These are phyloP conservation scores for Schizonepeta tenuifolia DNA, from an alignment of 257 asterid species.

Conservation along the genomic window DNA sequence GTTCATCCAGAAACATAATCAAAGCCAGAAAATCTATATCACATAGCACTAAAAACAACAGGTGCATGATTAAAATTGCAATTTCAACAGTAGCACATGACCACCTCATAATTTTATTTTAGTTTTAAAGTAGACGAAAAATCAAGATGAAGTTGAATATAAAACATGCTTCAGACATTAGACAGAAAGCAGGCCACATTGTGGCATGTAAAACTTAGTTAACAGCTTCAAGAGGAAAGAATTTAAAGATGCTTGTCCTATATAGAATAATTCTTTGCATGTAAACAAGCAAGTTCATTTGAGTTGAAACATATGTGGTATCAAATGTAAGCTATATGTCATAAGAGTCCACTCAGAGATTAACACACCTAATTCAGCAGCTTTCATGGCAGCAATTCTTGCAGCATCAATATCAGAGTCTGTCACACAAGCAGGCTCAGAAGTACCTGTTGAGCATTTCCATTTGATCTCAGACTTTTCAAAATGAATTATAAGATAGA, in stretches of 20 bases:
- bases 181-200: background rate
- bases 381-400: conserved; percentile 91
- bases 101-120: background rate
- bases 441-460: conserved; percentile 40
- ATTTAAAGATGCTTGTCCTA: conserved; percentile 4
- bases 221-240: background rate
- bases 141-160: background rate
- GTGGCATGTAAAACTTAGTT: background rate
- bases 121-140: background rate
- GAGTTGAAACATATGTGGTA: background rate
- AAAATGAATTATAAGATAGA: background rate
- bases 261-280: background rate
- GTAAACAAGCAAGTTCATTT: background rate
- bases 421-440: conserved; percentile 60
- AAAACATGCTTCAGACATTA: background rate
- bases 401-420: conserved; percentile 95
- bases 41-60: conserved; percentile 16
- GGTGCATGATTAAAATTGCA: background rate
- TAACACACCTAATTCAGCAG: conserved; percentile 83
- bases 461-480: conserved; percentile 17
- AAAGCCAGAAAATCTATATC: conserved; percentile 25
- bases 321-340: conserved; percentile 2
- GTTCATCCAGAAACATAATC: conserved; percentile 32
- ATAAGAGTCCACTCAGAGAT: conserved; percentile 13
- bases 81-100: background rate